These are phyloP conservation scores for Urochloa ruziziensis DNA, from an alignment of 176 grass and related monocot genomes.

Conservation along the genomic window DNA sequence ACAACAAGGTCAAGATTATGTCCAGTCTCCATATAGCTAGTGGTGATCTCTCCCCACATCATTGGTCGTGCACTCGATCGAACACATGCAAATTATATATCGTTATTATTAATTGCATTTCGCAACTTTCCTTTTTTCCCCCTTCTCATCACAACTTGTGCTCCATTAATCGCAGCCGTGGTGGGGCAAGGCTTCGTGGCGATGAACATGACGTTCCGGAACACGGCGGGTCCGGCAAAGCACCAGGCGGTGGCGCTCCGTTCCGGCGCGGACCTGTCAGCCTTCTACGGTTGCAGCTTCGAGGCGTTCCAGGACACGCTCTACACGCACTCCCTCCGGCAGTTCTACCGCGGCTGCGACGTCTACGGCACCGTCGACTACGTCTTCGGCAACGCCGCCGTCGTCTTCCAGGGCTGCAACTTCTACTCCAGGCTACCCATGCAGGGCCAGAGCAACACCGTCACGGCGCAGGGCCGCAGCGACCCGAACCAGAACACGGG, in stretches of 20 bases:
- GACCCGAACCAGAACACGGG: conserved; percentile 88
- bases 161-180: background rate
- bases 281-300: conserved; percentile 70
- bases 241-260: conserved; percentile 73
- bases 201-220: conserved; percentile 72
- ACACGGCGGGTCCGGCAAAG: conserved; percentile 62
- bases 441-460: conserved; percentile 69
- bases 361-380: conserved; percentile 77
- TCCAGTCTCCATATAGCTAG: background rate
- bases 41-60: background rate
- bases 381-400: conserved; percentile 82
- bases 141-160: too few relatives aligned
- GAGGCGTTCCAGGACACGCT: conserved; percentile 80
- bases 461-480: conserved; percentile 69
- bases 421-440: conserved; percentile 67
- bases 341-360: conserved; percentile 77
- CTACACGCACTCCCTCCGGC: conserved; percentile 76
- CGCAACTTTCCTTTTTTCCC: background rate
- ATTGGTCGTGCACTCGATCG: background rate
- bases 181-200: conserved; percentile 69
- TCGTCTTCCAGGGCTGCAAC: conserved; percentile 68
- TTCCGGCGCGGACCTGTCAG: conserved; percentile 55
- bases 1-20: background rate
- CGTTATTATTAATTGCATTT: background rate
- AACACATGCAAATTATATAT: background rate